Evolutionary conservation across 768 basidiomycete species (phyloP).

Genomic region (Boletus reticulatus): DNA sequence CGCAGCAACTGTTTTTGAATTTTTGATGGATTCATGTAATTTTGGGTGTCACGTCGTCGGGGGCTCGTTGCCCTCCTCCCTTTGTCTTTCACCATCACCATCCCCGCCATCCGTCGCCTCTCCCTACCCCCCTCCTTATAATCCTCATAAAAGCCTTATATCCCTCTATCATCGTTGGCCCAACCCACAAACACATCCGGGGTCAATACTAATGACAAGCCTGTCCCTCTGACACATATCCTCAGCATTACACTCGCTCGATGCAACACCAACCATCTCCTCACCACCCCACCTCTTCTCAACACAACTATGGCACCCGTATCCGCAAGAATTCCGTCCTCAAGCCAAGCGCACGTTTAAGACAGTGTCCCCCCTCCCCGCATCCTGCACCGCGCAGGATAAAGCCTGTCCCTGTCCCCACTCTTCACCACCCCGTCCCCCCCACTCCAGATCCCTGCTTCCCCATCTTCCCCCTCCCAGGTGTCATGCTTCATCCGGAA

Average conservation of each 20-base stretch:
- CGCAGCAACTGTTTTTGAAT: conserved; percentile 33
- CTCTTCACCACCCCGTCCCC: conserved; percentile 18
- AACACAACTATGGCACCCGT: conserved; percentile 52
- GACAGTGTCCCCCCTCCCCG: conserved; percentile 41
- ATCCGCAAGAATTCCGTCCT: conserved; percentile 52
- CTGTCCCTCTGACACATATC: conserved; percentile 16
- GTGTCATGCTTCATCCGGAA: conserved; percentile 70
- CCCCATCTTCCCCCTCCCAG: conserved; percentile 56
- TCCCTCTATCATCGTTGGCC: conserved; percentile 29
- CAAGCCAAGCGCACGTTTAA: conserved; percentile 50
- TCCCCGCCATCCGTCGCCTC: conserved; percentile 16
- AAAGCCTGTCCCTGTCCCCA: conserved; percentile 30
- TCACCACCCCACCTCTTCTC: conserved; percentile 9
- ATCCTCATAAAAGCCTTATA: conserved; percentile 14
- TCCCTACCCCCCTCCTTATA: conserved; percentile 11
- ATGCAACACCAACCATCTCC: conserved; percentile 12
- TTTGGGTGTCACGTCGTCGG: conserved; percentile 28
- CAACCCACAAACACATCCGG: conserved; percentile 5
- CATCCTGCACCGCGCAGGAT: conserved; percentile 34
- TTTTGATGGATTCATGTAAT: conserved; percentile 32
- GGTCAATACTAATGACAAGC: conserved; percentile 20
- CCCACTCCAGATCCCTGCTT: conserved; percentile 18
- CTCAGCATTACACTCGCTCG: conserved; percentile 1
- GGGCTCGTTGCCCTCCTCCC: conserved; percentile 20
- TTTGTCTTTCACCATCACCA: conserved; percentile 31